phyloP scores from a whole-genome alignment of 345 rosid species.

The Erysimum cheiranthoides region DNA sequence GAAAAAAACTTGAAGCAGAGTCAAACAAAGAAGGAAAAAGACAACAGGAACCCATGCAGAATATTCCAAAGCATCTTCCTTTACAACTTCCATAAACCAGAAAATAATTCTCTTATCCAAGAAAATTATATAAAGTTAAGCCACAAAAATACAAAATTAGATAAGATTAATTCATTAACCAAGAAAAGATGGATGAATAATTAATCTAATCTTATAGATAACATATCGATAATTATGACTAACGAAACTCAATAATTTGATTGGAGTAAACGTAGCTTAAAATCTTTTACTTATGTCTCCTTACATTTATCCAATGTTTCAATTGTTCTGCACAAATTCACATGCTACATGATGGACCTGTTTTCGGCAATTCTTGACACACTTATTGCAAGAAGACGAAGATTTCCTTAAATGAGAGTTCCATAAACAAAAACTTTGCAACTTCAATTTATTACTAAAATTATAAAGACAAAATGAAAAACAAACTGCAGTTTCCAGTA shows the following conservation, averaged over 20 bases:
- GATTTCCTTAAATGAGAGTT: neutral
- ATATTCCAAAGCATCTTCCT: slow-evolving; percentile 46
- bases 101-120: neutral
- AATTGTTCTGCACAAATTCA: slow-evolving; percentile 10
- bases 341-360: neutral
- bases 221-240: neutral
- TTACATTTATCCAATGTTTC: neutral
- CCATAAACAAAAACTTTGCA: slow-evolving; percentile 18
- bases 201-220: slow-evolving; percentile 18
- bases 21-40: slow-evolving; percentile 29
- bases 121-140: slow-evolving; percentile 10
- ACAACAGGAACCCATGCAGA: slow-evolving; percentile 35
- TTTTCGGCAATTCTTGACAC: slow-evolving; percentile 9
- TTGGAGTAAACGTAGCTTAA: slow-evolving; percentile 1
- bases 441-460: neutral
- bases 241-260: slow-evolving; percentile 19
- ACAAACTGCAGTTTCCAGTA: slow-evolving; percentile 17
- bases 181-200: slow-evolving; percentile 9
- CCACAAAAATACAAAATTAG: slow-evolving; percentile 4
- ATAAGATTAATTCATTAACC: slow-evolving; percentile 22
- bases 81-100: slow-evolving; percentile 13
- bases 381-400: neutral
- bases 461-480: neutral
- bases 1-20: slow-evolving; percentile 14
- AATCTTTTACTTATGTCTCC: neutral